Conservation (phyloP, 371 early-diverging fungal species). For the Dichotomocladium elegans region DNA sequence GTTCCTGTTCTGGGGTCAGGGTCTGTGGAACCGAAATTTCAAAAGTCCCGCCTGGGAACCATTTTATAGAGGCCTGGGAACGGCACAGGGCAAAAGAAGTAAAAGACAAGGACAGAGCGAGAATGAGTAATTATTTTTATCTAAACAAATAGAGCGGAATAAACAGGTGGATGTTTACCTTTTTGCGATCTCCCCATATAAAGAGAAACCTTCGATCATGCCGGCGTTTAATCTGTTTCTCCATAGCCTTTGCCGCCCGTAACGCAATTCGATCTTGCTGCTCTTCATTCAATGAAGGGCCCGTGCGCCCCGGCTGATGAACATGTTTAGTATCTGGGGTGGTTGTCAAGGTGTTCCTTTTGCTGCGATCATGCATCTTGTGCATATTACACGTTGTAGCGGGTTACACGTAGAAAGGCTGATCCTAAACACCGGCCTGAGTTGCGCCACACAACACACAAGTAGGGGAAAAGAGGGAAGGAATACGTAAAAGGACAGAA, state of each 20-base stretch:
- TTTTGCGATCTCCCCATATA: conserved; percentile 39
- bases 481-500: background rate
- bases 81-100: background rate
- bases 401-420: background rate
- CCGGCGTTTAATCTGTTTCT: conserved; percentile 30
- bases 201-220: conserved; percentile 26
- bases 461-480: background rate
- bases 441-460: conserved; percentile 3
- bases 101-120: too few species aligned
- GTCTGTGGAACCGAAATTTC: conserved; percentile 43
- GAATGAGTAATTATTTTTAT: too few species aligned
- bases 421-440: background rate
- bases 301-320: conserved; percentile 24
- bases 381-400: conserved; percentile 9
- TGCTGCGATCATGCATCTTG: conserved; percentile 13
- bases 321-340: conserved; percentile 21
- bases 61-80: conserved; percentile 31
- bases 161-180: conserved; percentile 24
- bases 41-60: conserved; percentile 33
- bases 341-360: conserved; percentile 5
- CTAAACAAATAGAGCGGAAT: too few species aligned
- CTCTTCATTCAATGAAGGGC: conserved; percentile 21
- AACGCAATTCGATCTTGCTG: conserved; percentile 31
- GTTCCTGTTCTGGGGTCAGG: conserved; percentile 41
- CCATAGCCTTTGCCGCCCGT: conserved; percentile 34